Base-by-base conservation (phyloP, 345 rosid species). In the Dovyalis caffra region DNA sequence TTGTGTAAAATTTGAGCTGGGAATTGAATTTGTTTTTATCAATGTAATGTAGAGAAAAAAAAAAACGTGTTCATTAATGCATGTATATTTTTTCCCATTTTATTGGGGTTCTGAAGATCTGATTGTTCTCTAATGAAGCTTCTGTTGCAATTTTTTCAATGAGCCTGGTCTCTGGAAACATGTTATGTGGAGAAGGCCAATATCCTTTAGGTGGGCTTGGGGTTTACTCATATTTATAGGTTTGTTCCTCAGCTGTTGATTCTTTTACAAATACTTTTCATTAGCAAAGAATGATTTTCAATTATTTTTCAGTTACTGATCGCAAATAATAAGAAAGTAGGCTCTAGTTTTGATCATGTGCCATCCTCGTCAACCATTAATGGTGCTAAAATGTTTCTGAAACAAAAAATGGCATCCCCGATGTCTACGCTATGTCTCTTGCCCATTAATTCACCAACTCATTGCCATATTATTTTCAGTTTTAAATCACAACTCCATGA, bases 261-360 rank as follows among this genome's bases (percentile, higher is more conserved):
- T n/a, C n/a, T n/a, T n/a, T n/a, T n/a, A n/a, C n/a, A n/a, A n/a
- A n/a, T n/a, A n/a, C 53, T 15, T 15, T 18, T 47, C 53, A 47
- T 47, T 47, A 47, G 8, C n/a, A 0, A 47, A 47, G 53, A 1
- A 47, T 47, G n/a, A 47, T 18, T 47, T 47, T 18, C 51, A 47
- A 47, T 47, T 21, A 47, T 47, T 47, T 5, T 5, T 5, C 5
- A 47, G 53, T 47, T 47, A 53, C 18, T 73, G 34, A 45, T 20
- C 79, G 18, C 78, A 60, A 51, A 76, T 78, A 37, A 80, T 86
- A 58, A 90, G 89, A 76, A 88, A 26, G 7, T 82, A 83, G 28
- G 72, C 90, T 78, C 87, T 84, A 45, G 77, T 77, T 75, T 86
- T 88, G 38, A 88, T 84, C 74, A 84, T 49, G n/a, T 76, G 70